Evolutionary conservation across 106 monocot genomes (phyloP).

Genomic region (Phalaenopsis aphrodite): DNA sequence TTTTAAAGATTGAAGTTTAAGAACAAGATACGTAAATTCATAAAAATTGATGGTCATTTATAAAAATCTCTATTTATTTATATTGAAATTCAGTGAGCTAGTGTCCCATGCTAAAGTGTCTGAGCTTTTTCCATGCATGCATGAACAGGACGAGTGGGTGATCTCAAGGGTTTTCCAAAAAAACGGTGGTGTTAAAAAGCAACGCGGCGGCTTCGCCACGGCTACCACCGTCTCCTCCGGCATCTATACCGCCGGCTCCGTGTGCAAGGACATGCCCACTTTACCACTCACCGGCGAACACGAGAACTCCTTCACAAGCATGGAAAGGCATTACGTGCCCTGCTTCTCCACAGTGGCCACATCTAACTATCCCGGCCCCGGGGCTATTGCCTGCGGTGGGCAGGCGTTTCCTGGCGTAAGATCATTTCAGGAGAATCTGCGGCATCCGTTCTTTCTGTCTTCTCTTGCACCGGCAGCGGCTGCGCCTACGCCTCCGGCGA

Average conservation of each 20-base stretch:
- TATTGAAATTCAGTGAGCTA: too few species aligned
- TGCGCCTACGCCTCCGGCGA: slow-evolving; percentile 2
- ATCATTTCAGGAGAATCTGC: slow-evolving; percentile 59
- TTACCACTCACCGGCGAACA: slow-evolving; percentile 13
- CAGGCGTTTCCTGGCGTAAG: slow-evolving; percentile 32
- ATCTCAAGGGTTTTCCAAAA: slow-evolving; percentile 74
- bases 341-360: slow-evolving; percentile 79
- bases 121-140: not conserved
- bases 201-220: slow-evolving; percentile 10
- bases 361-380: slow-evolving; percentile 1
- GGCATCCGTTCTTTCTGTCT: slow-evolving; percentile 47
- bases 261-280: slow-evolving; percentile 19
- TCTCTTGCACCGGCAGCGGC: not conserved
- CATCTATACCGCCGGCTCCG: slow-evolving; percentile 18
- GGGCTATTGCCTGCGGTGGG: not conserved
- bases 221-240: slow-evolving; percentile 5
- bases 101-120: too few species aligned
- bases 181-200: slow-evolving; percentile 34
- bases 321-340: slow-evolving; percentile 70
- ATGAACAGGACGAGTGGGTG: slow-evolving; percentile 84
- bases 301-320: slow-evolving; percentile 22
- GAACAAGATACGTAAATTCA: too few species aligned
- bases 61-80: too few species aligned
- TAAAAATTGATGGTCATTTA: too few species aligned
- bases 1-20: too few species aligned